Evolutionary conservation across 2,329 filamentous ascomycete species (phyloP), one percentile per base, ranked within the genome.

Genomic region (Parastagonospora avenae): DNA sequence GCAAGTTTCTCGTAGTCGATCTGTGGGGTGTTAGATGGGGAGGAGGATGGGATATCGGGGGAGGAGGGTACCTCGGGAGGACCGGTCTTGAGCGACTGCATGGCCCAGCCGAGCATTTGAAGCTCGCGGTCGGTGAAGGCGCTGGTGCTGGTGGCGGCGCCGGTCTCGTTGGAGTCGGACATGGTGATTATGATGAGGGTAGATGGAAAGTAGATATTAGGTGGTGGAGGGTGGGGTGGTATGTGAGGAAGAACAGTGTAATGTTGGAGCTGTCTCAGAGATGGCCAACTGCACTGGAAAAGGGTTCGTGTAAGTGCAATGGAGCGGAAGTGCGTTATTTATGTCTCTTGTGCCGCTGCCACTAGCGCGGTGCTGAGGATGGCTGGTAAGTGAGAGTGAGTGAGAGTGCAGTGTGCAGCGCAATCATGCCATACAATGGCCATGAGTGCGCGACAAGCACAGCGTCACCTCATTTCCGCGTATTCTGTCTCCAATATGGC

Each of bases 1-100:
- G 72, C 72, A 14, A 75, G 68, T 57, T 68, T 72, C 2, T 67
- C 64, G 56, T 70, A 71, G 57, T 75, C 72, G 47, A 75, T 63
- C 72, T 75, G 15, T 5, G 11, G 2, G 4, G 8, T 41, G 40
- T 65, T 5, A 60, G 46, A 45, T n/a, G 8, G 28, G 9, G 11
- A 19, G n/a, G 11, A 35, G 35, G 29, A n/a, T n/a, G 35, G 10
- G 19, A 19, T 8, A 8, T 15, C 12, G 8, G 4, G 10, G 6
- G 14, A 0, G 15, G 35, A 14, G 19, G 8, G 47, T 54, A 70
- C 69, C 27, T 74, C 71, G 4, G 70, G 71, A 24, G 70, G 68
- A 14, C 69, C 70, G 10, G 67, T 68, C 62, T 73, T 74, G 55
- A 73, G 60, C 2, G 64, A 72, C 60, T 67, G 65, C 69, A 73